Conservation (phyloP, 352 stramenopile genomes). For the Pythium grandisporangium region DNA sequence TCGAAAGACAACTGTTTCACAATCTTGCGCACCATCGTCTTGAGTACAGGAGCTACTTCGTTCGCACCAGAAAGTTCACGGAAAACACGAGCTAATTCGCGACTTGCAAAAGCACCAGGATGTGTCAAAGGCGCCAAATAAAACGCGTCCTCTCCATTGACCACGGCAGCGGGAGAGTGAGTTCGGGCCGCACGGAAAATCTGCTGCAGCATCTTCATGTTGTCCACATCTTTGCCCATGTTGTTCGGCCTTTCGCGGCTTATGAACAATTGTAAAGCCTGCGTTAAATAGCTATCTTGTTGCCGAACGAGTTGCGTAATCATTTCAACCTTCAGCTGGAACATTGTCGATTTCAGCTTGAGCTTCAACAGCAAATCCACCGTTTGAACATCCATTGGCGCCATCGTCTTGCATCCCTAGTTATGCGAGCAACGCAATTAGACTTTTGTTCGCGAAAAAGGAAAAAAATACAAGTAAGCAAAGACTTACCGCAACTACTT, state of each 20-base stretch:
- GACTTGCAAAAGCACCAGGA: constrained; percentile 50
- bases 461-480: not conserved
- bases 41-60: constrained; percentile 74
- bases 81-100: constrained; percentile 68
- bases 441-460: not conserved
- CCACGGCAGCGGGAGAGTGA: constrained; percentile 2
- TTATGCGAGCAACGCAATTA: not conserved
- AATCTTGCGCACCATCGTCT: constrained; percentile 81
- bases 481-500: constrained; percentile 35
- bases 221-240: constrained; percentile 81
- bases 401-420: constrained; percentile 51
- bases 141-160: constrained; percentile 44
- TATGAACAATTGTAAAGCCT: constrained; percentile 63
- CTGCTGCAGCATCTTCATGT: constrained; percentile 86
- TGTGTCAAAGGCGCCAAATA: constrained; percentile 43
- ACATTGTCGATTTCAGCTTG: constrained; percentile 85
- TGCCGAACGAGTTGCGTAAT: constrained; percentile 75
- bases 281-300: constrained; percentile 54
- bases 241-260: constrained; percentile 70
- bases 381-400: constrained; percentile 40
- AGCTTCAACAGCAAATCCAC: constrained; percentile 75
- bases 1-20: constrained; percentile 77
- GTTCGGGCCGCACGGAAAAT: constrained; percentile 66
- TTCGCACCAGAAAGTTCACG: constrained; percentile 63
- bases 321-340: constrained; percentile 79